Evolutionary conservation across 2,329 filamentous ascomycete genomes (phyloP).

Genomic region (Aspergillus bombycis): DNA sequence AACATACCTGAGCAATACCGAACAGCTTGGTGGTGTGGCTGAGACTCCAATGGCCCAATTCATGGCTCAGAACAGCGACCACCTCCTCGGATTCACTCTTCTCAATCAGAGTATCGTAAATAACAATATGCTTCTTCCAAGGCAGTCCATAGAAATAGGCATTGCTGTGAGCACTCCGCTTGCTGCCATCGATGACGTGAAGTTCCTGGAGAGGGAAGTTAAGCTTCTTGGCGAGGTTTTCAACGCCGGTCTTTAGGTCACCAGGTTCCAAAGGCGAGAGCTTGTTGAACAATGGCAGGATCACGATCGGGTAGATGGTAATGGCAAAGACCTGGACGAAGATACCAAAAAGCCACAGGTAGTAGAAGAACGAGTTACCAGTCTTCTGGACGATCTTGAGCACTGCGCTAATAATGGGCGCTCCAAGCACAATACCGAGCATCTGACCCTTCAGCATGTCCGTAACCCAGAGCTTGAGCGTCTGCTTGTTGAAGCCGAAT

Average conservation of each 20-base stretch:
- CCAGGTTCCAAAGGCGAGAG: conserved; percentile 88
- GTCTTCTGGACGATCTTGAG: conserved; percentile 93
- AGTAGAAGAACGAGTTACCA: conserved; percentile 94
- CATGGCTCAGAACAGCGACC: conserved; percentile 90
- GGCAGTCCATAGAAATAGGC: conserved; percentile 96
- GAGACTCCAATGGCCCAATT: conserved; percentile 95
- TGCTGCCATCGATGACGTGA: conserved; percentile 92
- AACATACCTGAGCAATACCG: conserved; percentile 74
- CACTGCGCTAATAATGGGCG: conserved; percentile 89
- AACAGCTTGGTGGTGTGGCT: conserved; percentile 93
- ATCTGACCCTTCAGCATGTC: conserved; percentile 92
- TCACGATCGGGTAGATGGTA: conserved; percentile 92
- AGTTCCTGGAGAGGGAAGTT: conserved; percentile 92
- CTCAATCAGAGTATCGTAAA: conserved; percentile 96
- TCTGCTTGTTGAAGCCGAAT: conserved; percentile 99
- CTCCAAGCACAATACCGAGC: conserved; percentile 76
- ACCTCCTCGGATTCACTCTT: conserved; percentile 92
- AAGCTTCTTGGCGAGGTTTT: conserved; percentile 78
- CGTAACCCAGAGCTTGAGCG: conserved; percentile 79
- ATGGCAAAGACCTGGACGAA: conserved; percentile 91
- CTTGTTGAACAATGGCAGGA: conserved; percentile 97
- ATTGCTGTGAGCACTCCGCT: conserved; percentile 85
- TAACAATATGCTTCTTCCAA: conserved; percentile 99
- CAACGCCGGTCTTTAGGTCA: conserved; percentile 82
- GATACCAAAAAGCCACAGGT: conserved; percentile 91